Evolutionary conservation across 768 basidiomycete species (phyloP), one percentile per base, ranked within the genome.

Genomic region (Xanthoconium stramineum): DNA sequence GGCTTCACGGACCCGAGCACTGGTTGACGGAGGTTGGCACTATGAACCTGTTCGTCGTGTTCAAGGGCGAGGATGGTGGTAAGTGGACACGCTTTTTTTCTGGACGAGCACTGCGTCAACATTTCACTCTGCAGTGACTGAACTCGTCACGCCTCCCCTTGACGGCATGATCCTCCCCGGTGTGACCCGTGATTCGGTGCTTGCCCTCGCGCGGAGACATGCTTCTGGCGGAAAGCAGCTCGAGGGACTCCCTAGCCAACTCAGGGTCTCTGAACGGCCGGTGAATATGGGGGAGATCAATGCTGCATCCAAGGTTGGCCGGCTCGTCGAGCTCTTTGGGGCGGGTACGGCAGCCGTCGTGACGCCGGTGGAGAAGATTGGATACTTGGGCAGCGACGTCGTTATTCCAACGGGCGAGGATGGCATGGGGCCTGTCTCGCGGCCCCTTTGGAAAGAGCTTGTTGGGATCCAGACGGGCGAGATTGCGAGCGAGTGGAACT

Each of bases 11-110:
- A 0, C 76, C 76, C 3, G 76, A 80, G 49, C 76, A 80, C 59
- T 67, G 76, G 58, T 64, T 81, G 47, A 83, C 80, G 5, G 82
- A 81, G 68, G 92, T 93, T 40, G 94, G 94, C 40, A 93, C 92
- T 1, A 95, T 95, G 94, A 96, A 96, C 72, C 73, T 94, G 69
- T 95, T 95, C 58, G 83, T 88, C 43, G 90, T 86, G 5, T 84
- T 94, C 72, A 83, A 81, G 68, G 80, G 78, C 20, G 79, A 82
- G 19, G 82, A 89, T 64, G 89, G 89, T 47, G 75, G 87, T 85
- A 50, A 55, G 78, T 58, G 47, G 12, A 32, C 52, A 5, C 50
- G 12, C 40, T 56, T 29, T 32, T 32, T 54, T 43, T 44, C 36
- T 19, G 9, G 13, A 11, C 2, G 37, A 28, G 35, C 24, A 47